Evolutionary conservation across 164 flowering plant genomes (phyloP), one percentile per base, ranked within the genome.

Genomic region (Nymphaea colorata): DNA sequence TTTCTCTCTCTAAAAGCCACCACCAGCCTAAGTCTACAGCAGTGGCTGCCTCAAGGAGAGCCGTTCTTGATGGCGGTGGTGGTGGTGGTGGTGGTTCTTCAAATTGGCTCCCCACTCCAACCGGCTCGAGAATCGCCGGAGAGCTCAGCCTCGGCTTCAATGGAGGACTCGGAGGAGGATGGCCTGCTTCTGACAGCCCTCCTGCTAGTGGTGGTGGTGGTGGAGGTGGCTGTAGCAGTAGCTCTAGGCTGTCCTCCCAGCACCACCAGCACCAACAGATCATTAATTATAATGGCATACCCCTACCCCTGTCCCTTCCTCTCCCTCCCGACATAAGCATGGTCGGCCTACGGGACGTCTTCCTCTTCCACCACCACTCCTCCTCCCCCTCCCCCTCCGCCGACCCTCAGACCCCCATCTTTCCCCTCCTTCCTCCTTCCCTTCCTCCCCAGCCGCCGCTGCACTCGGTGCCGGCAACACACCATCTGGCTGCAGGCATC

Each of bases 91-190:
- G 59, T 16, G 12, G 12, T 16, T 16, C 59, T 16, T 61, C 42
- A 7, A 17, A 61, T 61, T 41, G 25, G 64, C 64, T 17, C 3
- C 12, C 64, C 10, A 17, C 41, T 5, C 41, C 64, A 7, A 2
- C 57, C 57, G 57, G 14, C 57, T 3, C 57, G 57, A 51, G 57
- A 51, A 51, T 51, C 8, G 64, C 64, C 11, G 64, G 64, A 17
- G 64, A 61, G 7, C 64, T 61, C 41, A 10, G 64, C 64, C 64
- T 61, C 42, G 64, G 64, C 17, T 61, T 61, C 64, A 61, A 61
- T 61, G 64, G 64, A 17, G 64, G 64, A 51, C 57, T 51, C 57
- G 57, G 57, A 51, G 57, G 57, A 51, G 57, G 57, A 51, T 51
- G 57, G 57, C 57, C 57, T 51, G 14, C 57, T 51, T 15, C 14